phyloP scores from a whole-genome alignment of 2,329 filamentous ascomycete species.

The Chrysoporthe austroafricana region DNA sequence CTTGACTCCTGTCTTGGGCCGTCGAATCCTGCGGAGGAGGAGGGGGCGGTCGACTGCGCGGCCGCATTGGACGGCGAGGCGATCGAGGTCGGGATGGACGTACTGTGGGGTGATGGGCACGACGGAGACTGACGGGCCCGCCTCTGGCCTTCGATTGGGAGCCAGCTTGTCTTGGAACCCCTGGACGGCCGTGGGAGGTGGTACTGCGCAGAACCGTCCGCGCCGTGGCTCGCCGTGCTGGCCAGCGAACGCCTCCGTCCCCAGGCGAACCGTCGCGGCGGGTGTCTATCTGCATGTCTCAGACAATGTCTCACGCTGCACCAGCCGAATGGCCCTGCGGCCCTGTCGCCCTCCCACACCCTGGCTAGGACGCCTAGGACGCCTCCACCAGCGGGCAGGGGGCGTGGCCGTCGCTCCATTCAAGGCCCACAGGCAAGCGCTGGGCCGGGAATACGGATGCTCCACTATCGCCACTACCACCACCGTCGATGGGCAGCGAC shows the following conservation, averaged over 20 bases:
- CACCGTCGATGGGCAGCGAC: no score
- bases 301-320: conserved; percentile 42
- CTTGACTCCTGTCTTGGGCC: background rate
- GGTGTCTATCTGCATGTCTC: conserved; percentile 38
- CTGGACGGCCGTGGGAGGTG: conserved; percentile 12
- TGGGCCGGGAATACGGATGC: conserved; percentile 22
- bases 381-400: conserved; percentile 3
- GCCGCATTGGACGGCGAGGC: conserved; percentile 17
- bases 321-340: conserved; percentile 40
- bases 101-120: conserved; percentile 11
- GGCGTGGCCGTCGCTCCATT: conserved; percentile 35
- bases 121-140: conserved; percentile 18
- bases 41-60: background rate
- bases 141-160: background rate
- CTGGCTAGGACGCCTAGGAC: conserved; percentile 25
- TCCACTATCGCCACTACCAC: conserved; percentile 23
- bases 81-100: background rate
- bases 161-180: background rate
- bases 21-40: background rate
- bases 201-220: background rate
- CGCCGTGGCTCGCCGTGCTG: no score
- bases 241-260: no score
- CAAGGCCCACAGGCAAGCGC: conserved; percentile 31
- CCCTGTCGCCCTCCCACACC: background rate
- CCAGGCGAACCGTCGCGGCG: conserved; percentile 4